Evolutionary conservation across 768 basidiomycete species (phyloP), one percentile per base, ranked within the genome.

Genomic region (Tylopilus balloui): DNA sequence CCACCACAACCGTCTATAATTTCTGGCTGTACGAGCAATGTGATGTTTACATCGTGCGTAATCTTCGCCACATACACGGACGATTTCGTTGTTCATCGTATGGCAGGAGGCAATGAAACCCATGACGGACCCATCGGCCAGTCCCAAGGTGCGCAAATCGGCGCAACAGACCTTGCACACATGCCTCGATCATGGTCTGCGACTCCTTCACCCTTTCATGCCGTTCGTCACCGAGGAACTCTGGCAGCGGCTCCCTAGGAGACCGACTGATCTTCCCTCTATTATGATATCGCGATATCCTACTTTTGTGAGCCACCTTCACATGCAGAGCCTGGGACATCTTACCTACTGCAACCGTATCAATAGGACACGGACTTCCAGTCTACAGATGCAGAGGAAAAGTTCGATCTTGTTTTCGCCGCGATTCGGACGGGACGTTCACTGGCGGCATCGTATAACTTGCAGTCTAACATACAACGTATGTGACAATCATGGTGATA

Each of bases 21-120:
- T 98, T 96, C 75, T 99, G 96, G 95, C 69, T 99, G 32, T 94
- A 98, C 66, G 95, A 99, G 68, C 75, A 98, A n/a, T 99, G 96
- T 64, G 96, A 99, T 64, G 93, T 99, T 21, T 99, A 94, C 71
- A 97, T 99, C 56, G 92, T 93, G 51, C 53, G 88, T 68, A 27
- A 64, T 11, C 14, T 20, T 52, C n/a, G 1, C 13, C 25, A 29
- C 21, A 15, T 48, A 41, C 42, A 3, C 12, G 4, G 43, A 28
- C 1, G 19, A 27, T 27, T 34, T 19, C 50, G 29, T 47, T 25
- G 20, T 31, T 35, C 21, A 50, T 43, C 14, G 21, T 51, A 38
- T 58, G 36, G 42, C 66, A 95, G 92, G 95, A 99, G 79, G 96
- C 92, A 3, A 96, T 95, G 84, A 99, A 99, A 69, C 92, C 93